Evolutionary conservation across 768 basidiomycete species (phyloP), one percentile per base, ranked within the genome.

Genomic region (Trametes cinnabarina): DNA sequence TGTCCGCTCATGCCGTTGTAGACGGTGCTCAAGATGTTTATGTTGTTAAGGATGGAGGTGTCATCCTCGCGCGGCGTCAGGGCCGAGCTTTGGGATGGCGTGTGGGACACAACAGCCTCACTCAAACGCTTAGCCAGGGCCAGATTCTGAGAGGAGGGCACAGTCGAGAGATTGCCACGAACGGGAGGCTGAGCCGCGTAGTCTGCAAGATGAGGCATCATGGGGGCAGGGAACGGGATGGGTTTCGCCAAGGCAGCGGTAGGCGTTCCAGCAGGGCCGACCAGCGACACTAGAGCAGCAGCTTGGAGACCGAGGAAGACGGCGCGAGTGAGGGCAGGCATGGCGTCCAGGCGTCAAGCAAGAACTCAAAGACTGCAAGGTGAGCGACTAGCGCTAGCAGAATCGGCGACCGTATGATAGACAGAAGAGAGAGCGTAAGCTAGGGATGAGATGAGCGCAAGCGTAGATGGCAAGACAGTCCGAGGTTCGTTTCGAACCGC

Each of bases 291-390:
- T 62, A 82, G 70, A 56, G 68, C 71, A 58, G 75, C 63, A 46
- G 76, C 72, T 65, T 78, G 72, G 47, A 79, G 65, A 55, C 73
- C 74, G 66, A 79, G 57, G 60, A 76, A 67, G 58, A 78, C 55
- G 62, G 73, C 68, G 61, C 73, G 76, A 65, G 69, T 66, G 65
- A 76, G 53, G 20, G 71, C 73, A 60, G 72, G 65, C 74, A 76
- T 74, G 46, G 25, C 51, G 30, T 55, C 58, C 47, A 40, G 56
- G 41, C 15, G 50, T 19, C 39, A 44, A 25, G 46, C 54, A 51
- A 47, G 53, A 26, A 35, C 60, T 44, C 51, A 37, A 15, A 30
- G 34, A 35, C 11, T 28, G 14, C 19, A 47, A 54, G 44, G 35
- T n/a, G 42, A 42, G 57, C 51, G 58, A 22, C 58, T 63, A 43